Evolutionary conservation across 352 stramenopile species (phyloP), one percentile per base, ranked within the genome.

Genomic region (Phytophthora syringae): DNA sequence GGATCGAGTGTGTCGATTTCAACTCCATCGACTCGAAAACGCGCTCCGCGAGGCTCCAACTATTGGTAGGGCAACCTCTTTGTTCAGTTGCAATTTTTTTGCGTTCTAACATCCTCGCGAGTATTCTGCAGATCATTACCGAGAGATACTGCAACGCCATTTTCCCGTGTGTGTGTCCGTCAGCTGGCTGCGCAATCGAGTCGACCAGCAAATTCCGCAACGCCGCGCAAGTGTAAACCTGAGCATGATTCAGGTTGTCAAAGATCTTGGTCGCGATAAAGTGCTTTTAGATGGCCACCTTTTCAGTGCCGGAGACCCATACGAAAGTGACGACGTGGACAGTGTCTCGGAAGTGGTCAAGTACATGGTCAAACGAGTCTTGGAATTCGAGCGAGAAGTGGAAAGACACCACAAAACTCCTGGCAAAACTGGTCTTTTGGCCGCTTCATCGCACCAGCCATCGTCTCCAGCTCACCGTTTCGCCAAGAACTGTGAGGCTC

Each of bases 241-340:
- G 60, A 84, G 74, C 49, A 92, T 93, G 80, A 68, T 88, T 25
- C 84, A 93, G 65, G 80, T 93, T 40, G 80, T 92, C 24, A 91
- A 92, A 20, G 84, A 93, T 34, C 67, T 93, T n/a, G 82, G 81
- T 32, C 82, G 84, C 0, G 84, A 93, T 52, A 74, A 79, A 21
- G 73, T 92, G 30, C 67, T 90, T 3, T 65, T 93, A 25, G 82
- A 92, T 55, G 69, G 79, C 11, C 71, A 71, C 9, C 70, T 85
- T 18, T 73, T 90, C 28, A 77, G 67, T 39, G 61, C 57, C 37
- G 55, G 34, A 15, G 65, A 68, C 15, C 59, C 40, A 20, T 65
- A 51, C 39, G 49, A 58, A 56, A 58, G 47, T 22, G 45, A 58
- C 39, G 32, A 50, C 32, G 37, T 62, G 20, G 77, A 82, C 63